Evolutionary conservation across 306 rosid genomes (phyloP).

Genomic region (Biancaea sappan): DNA sequence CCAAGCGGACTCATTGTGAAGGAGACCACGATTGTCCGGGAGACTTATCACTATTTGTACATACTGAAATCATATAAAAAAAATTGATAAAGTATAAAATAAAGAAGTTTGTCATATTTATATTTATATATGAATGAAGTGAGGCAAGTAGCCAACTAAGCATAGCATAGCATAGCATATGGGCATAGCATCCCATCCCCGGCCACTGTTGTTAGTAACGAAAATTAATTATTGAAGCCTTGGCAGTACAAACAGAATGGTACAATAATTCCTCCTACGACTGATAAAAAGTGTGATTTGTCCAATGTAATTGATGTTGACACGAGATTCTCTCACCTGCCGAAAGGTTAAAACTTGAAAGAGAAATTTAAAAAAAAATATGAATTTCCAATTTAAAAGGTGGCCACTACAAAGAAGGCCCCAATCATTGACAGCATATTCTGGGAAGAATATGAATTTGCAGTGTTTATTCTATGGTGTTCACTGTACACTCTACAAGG

Average conservation of each 20-base stretch:
- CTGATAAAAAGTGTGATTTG: constrained; percentile 38
- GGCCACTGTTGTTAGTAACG: not conserved
- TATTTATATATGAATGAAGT: not conserved
- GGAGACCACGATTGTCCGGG: no score
- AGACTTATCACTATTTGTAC: no score
- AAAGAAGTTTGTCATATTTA: not conserved
- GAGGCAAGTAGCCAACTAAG: not conserved
- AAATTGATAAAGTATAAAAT: no score
- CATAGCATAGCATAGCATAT: no score
- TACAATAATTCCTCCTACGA: not conserved
- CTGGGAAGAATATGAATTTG: not conserved
- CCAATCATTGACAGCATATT: not conserved
- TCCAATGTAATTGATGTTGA: constrained; percentile 39
- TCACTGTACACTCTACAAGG: no score
- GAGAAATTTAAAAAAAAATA: not conserved
- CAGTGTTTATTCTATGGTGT: not conserved
- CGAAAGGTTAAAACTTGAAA: constrained; percentile 23
- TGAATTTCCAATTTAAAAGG: not conserved
- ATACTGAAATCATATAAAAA: no score
- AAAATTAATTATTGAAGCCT: not conserved
- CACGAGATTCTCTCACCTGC: constrained; percentile 24
- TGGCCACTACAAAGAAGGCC: not conserved
- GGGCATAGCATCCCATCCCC: no score
- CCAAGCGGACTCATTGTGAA: no score
- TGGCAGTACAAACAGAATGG: not conserved